These are phyloP conservation scores for Xylaria sp. DNA, from an alignment of 495 filamentous ascomycete genomes.

Conservation along the genomic window DNA sequence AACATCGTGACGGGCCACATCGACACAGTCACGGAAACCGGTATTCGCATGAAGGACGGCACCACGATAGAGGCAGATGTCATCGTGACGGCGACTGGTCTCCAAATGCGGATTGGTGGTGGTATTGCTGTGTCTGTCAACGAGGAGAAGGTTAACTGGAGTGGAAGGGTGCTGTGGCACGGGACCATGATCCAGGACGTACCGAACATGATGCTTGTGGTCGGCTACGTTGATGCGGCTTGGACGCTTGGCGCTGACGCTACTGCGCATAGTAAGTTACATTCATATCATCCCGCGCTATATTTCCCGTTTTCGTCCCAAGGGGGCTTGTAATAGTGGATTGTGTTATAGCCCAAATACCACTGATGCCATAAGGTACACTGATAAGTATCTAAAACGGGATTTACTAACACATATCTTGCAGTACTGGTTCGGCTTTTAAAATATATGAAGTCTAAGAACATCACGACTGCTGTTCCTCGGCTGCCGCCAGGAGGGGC, in stretches of 20 bases:
- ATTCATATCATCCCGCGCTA: not conserved
- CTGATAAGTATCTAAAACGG: not conserved
- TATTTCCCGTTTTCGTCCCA: not conserved
- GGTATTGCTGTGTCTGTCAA: conserved; percentile 61
- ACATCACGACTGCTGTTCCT: conserved; percentile 18
- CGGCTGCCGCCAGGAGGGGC: conserved; percentile 34
- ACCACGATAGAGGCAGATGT: conserved; percentile 68
- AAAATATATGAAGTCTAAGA: conserved; percentile 31
- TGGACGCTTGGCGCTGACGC: conserved; percentile 69
- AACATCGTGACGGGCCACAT: conserved; percentile 74
- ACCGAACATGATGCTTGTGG: conserved; percentile 61
- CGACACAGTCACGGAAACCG: conserved; percentile 63
- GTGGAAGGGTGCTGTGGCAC: conserved; percentile 62
- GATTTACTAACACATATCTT: not conserved
- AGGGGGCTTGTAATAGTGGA: not conserved
- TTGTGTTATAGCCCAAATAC: not conserved
- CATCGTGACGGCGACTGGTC: conserved; percentile 77
- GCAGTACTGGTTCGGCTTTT: conserved; percentile 20
- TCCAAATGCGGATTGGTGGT: conserved; percentile 63
- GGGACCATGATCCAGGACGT: conserved; percentile 66
- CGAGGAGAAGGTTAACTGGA: conserved; percentile 54
- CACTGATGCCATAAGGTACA: too few species aligned
- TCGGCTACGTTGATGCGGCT: conserved; percentile 64
- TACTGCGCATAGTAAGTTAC: conserved; percentile 46
- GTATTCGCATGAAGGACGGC: conserved; percentile 65